Evolutionary conservation across 495 filamentous ascomycete species (phyloP).

Genomic region (Bathelium albidoporum): DNA sequence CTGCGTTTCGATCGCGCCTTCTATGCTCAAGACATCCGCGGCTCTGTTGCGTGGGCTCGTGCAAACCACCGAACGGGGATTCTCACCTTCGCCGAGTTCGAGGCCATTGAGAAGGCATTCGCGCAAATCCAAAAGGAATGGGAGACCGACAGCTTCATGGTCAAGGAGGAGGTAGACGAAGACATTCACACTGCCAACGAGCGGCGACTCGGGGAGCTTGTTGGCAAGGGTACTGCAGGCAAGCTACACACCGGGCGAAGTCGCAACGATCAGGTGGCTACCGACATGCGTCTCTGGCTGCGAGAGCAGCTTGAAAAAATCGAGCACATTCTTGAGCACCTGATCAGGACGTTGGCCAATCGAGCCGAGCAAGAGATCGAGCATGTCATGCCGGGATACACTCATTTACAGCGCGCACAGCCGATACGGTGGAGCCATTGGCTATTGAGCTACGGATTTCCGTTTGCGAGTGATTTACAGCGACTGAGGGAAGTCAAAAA

Average conservation of each 20-base stretch:
- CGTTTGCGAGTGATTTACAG: constrained; percentile 69
- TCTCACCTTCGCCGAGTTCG: constrained; percentile 64
- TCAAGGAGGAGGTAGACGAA: constrained; percentile 55
- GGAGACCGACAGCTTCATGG: constrained; percentile 48
- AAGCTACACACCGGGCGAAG: constrained; percentile 91
- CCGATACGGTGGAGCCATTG: constrained; percentile 84
- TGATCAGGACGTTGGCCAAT: constrained; percentile 60
- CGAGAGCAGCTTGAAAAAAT: constrained; percentile 65
- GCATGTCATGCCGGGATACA: constrained; percentile 59
- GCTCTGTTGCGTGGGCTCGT: constrained; percentile 78
- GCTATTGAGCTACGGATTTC: constrained; percentile 68
- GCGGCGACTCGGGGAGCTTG: constrained; percentile 77
- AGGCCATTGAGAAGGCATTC: constrained; percentile 65
- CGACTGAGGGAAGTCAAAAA: constrained; percentile 63
- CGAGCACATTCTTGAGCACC: constrained; percentile 54
- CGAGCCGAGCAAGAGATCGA: constrained; percentile 74
- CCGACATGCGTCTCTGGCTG: constrained; percentile 90
- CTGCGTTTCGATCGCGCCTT: constrained; percentile 74
- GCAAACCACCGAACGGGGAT: constrained; percentile 71
- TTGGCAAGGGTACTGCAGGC: constrained; percentile 75
- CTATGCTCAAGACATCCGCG: constrained; percentile 69
- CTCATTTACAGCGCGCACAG: constrained; percentile 85
- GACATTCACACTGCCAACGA: constrained; percentile 93
- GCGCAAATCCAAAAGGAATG: constrained; percentile 66
- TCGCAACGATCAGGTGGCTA: constrained; percentile 88